Conservation (phyloP, 495 filamentous ascomycete genomes). For the Aspergillus incahuasiensis region DNA sequence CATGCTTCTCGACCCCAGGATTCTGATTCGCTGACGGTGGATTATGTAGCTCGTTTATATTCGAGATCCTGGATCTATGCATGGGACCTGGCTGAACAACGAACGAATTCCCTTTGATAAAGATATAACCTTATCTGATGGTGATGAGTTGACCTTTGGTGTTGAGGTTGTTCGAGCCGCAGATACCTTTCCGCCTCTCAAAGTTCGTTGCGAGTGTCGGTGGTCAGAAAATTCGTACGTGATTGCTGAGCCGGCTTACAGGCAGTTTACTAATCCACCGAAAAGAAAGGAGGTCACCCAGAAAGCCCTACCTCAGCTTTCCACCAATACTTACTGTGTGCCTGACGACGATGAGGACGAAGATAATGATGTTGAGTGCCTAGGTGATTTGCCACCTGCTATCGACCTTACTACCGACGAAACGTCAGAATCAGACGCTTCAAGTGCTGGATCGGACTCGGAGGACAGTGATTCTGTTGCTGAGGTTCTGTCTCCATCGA, state of each 20-base stretch:
- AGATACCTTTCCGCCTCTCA: conserved; percentile 40
- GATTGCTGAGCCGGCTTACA: neutral
- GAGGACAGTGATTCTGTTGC: conserved; percentile 18
- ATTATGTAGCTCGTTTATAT: conserved; percentile 36
- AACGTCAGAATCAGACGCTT: conserved; percentile 12
- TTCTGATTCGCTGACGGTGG: conserved; percentile 14
- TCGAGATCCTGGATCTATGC: conserved; percentile 51
- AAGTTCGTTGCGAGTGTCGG: conserved; percentile 31
- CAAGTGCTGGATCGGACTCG: conserved; percentile 16
- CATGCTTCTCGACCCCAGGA: neutral
- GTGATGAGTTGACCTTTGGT: conserved; percentile 52
- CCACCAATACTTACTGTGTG: conserved; percentile 41
- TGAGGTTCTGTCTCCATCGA: conserved; percentile 20
- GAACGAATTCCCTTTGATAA: conserved; percentile 33
- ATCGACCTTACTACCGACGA: neutral
- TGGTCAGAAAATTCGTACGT: conserved; percentile 25
- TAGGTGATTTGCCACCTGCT: neutral
- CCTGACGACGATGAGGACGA: conserved; percentile 44
- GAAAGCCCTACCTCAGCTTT: conserved; percentile 2
- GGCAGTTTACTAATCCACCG: conserved; percentile 9
- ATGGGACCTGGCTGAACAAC: conserved; percentile 53
- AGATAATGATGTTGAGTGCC: conserved; percentile 25
- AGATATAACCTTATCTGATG: conserved; percentile 31
- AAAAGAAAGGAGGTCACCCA: conserved; percentile 8
- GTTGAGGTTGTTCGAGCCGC: conserved; percentile 47